Conservation (phyloP, 805 yeast genomes). For the Cephaloascus albidus region DNA sequence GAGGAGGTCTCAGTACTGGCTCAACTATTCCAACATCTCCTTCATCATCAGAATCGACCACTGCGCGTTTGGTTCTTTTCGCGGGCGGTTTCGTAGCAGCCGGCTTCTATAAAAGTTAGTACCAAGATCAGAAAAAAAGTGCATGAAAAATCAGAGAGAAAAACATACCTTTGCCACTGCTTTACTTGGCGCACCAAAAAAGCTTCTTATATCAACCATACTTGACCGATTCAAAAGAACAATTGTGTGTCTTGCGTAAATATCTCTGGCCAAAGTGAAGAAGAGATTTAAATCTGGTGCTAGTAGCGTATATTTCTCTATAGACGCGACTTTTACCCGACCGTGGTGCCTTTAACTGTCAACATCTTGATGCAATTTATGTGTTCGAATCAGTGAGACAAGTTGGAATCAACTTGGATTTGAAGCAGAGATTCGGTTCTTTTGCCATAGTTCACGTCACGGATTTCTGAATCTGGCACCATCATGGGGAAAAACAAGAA, state of each 20-base stretch:
- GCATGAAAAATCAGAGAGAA: too few relatives aligned
- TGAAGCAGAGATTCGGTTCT: too few relatives aligned
- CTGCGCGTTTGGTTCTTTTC: neutral
- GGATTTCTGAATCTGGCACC: neutral
- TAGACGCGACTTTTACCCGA: neutral
- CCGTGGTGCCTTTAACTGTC: neutral
- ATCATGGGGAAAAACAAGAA: neutral
- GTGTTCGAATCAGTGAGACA: neutral
- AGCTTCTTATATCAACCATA: conserved; percentile 31
- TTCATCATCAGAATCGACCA: conserved; percentile 3
- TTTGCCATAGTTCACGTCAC: too few relatives aligned
- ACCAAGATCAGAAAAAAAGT: too few relatives aligned
- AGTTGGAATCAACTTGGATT: too few relatives aligned
- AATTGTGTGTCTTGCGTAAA: neutral
- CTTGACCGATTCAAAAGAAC: neutral
- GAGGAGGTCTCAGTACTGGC: neutral
- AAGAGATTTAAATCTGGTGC: too few relatives aligned
- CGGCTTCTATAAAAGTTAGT: too few relatives aligned
- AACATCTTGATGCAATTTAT: neutral
- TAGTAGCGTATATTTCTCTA: too few relatives aligned
- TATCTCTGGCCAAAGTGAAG: too few relatives aligned
- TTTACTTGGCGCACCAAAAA: conserved; percentile 15
- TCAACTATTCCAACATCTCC: neutral
- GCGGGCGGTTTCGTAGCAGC: conserved; percentile 1
- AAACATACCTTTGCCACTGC: neutral